Conservation (phyloP, 2,329 filamentous ascomycete genomes). For the Aspergillus japonicus region DNA sequence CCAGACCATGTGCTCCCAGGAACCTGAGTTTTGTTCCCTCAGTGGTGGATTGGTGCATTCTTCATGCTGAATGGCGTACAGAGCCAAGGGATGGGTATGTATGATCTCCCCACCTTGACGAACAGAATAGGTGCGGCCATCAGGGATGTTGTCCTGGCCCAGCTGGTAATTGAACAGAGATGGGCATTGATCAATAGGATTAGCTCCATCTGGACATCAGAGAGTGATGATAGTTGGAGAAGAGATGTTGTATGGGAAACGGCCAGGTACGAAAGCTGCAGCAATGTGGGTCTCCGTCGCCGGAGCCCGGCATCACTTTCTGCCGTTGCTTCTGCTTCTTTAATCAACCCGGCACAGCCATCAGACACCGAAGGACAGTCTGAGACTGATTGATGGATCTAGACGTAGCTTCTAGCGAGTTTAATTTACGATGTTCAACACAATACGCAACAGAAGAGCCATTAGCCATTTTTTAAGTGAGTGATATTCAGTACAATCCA, state of each 20-base stretch:
- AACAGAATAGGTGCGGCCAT: neutral
- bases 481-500: neutral
- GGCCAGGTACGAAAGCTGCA: too few species aligned
- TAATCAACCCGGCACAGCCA: neutral
- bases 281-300: too few species aligned
- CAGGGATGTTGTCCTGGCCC: too few species aligned
- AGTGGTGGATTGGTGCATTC: neutral
- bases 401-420: constrained; percentile 9
- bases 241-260: too few species aligned
- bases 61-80: neutral
- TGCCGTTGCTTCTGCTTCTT: too few species aligned
- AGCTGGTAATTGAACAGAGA: too few species aligned
- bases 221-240: too few species aligned
- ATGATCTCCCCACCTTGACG: neutral
- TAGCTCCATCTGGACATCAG: too few species aligned
- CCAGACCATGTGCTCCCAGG: neutral
- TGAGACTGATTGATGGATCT: neutral
- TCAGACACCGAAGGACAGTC: too few species aligned
- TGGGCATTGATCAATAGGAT: neutral
- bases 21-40: neutral
- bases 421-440: too few species aligned
- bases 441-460: too few species aligned
- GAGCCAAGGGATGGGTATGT: constrained; percentile 3
- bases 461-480: neutral
- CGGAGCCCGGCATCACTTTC: too few species aligned